Evolutionary conservation across 192 early-diverging fungal genomes (phyloP).

Genomic region (Coemansia sp.): DNA sequence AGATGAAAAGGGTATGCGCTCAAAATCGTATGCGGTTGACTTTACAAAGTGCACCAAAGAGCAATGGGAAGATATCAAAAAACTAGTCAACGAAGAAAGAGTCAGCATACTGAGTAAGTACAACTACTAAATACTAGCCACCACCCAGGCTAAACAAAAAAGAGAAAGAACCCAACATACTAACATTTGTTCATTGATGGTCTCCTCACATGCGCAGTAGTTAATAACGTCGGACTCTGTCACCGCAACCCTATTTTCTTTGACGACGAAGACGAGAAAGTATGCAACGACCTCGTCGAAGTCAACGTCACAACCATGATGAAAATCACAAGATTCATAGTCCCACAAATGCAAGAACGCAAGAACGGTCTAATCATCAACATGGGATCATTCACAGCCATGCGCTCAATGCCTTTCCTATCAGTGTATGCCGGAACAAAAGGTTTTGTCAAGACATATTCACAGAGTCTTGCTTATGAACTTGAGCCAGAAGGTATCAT

Average conservation of each 20-base stretch:
- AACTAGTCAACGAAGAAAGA: constrained; percentile 47
- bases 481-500: constrained; percentile 25
- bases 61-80: constrained; percentile 60
- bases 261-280: constrained; percentile 61
- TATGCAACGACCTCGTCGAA: constrained; percentile 71
- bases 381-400: constrained; percentile 81
- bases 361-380: constrained; percentile 84
- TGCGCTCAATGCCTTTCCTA: constrained; percentile 72
- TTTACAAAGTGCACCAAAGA: constrained; percentile 54
- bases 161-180: too few relatives aligned
- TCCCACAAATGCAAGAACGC: constrained; percentile 71
- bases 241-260: constrained; percentile 86
- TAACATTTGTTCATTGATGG: too few relatives aligned
- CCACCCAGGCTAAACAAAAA: too few relatives aligned
- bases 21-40: constrained; percentile 69
- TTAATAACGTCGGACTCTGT: constrained; percentile 90
- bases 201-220: too few relatives aligned
- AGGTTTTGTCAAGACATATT: constrained; percentile 63
- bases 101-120: constrained; percentile 43
- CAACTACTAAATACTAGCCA: too few relatives aligned
- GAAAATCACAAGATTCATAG: constrained; percentile 70
- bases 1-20: constrained; percentile 50
- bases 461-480: constrained; percentile 36
- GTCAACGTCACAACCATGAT: constrained; percentile 80
- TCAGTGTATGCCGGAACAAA: constrained; percentile 90